Evolutionary conservation across 2,329 filamentous ascomycete species (phyloP), one percentile per base, ranked within the genome.

Genomic region (Exophiala sideris): DNA sequence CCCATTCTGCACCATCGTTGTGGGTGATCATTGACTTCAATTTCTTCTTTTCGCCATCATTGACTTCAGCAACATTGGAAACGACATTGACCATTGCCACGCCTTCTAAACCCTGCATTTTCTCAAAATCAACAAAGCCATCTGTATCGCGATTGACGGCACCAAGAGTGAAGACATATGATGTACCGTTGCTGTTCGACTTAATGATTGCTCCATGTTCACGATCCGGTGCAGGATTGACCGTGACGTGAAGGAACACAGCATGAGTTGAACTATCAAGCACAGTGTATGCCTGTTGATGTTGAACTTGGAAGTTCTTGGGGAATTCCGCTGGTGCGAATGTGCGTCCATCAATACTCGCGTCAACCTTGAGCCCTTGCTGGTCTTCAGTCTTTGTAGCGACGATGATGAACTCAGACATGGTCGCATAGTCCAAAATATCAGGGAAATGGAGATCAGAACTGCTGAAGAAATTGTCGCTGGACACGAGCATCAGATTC

Each of bases 141-240:
- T 69, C 64, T 10, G 79, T 75, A 67, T 96, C 85, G 63, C 89
- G 83, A 71, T 97, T 96, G 67, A 97, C 90, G 16, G 83, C 83
- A 45, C 82, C 77, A 20, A 94, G 78, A 70, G 89, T 95, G 60
- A 95, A 76, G 10, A 96, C 89, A 66, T 96, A 99, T 1, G 88
- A 94, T 0, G 94, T 99, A 50, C 94, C 94, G 67, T 99, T 97
- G 65, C 91, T 96, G 75, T 99, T 99, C 67, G 91, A 96, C 81
- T 97, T 99, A 72, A 99, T 84, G 63, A 99, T 89, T 20, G 87
- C 87, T 35, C 94, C 94, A 64, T 88, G 91, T 56, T 87, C 82
- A 47, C 81, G 82, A 14, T 83, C 86, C 47, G 77, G 68, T 3
- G 76, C 75, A 38, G 79, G 80, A 64, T 88, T 86, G 38, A 89